Conservation (phyloP, 208 protist species). For the Porcisia hertigi region DNA sequence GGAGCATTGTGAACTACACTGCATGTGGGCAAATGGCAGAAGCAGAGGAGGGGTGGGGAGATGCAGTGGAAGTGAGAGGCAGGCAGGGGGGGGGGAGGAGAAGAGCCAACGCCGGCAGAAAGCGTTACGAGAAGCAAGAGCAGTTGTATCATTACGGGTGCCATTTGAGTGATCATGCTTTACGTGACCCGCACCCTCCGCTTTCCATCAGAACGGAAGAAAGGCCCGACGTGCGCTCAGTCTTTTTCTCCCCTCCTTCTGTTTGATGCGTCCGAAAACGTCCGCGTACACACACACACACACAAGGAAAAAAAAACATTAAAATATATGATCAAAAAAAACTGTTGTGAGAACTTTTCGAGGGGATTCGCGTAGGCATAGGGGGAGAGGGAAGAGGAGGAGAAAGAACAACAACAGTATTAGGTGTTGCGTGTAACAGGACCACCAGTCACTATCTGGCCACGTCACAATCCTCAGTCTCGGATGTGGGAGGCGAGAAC, state of each 20-base stretch:
- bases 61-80: neutral
- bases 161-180: too few relatives aligned
- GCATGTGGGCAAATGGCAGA: neutral
- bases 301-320: neutral
- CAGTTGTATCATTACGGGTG: neutral
- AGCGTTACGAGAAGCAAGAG: neutral
- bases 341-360: too few relatives aligned
- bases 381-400: neutral
- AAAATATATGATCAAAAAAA: too few relatives aligned
- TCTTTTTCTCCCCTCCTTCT: too few relatives aligned
- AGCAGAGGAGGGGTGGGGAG: neutral
- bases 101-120: neutral
- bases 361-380: too few relatives aligned
- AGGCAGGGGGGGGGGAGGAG: neutral
- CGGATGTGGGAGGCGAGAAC: neutral
- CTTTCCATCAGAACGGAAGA: too few relatives aligned
- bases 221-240: too few relatives aligned
- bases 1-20: conserved; percentile 38
- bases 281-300: neutral
- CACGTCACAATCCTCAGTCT: neutral
- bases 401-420: neutral
- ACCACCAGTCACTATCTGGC: neutral
- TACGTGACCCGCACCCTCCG: too few relatives aligned
- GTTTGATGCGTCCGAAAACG: neutral
- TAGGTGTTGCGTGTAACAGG: neutral